Conservation (phyloP, 345 rosid genomes). For the Clarkia xantiana region DNA sequence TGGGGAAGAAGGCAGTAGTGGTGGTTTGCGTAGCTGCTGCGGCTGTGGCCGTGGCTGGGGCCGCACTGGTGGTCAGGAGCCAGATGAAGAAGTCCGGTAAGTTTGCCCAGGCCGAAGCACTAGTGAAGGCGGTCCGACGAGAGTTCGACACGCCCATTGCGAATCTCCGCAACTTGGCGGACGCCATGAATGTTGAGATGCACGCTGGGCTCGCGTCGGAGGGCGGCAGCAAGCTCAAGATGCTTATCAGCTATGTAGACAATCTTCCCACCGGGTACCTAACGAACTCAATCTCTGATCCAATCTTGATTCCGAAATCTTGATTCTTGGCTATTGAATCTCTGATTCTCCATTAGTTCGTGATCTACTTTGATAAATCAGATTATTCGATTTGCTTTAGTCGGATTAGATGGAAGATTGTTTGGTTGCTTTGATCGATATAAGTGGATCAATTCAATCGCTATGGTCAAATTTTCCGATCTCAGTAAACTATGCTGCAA, state of each 20-base stretch:
- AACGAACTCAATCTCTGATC: not conserved
- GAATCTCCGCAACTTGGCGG: constrained; percentile 67
- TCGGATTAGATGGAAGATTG: no score
- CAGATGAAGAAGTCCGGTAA: constrained; percentile 35
- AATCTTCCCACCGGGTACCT: constrained; percentile 85
- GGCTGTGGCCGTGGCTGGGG: constrained; percentile 46
- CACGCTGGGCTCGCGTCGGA: constrained; percentile 86
- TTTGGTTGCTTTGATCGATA: no score
- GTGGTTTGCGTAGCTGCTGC: constrained; percentile 11
- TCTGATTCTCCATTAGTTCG: no score
- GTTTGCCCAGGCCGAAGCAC: constrained; percentile 44
- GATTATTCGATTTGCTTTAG: no score
- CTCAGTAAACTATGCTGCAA: no score
- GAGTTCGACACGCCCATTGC: constrained; percentile 55
- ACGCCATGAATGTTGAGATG: constrained; percentile 88
- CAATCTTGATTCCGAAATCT: not conserved
- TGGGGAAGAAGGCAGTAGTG: constrained; percentile 16
- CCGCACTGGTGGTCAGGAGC: constrained; percentile 40
- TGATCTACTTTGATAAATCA: no score
- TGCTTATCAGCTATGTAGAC: constrained; percentile 86
- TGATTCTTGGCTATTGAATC: not conserved
- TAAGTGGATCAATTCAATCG: no score
- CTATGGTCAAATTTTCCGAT: no score
- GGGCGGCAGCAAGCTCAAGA: constrained; percentile 85
- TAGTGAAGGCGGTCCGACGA: constrained; percentile 50